Percentiles rank a stretch among this genome's conserved stretches.
Evolutionary conservation across 2,329 filamentous ascomycete species (phyloP).

Genomic region (Purpureocillium lavendulum): DNA sequence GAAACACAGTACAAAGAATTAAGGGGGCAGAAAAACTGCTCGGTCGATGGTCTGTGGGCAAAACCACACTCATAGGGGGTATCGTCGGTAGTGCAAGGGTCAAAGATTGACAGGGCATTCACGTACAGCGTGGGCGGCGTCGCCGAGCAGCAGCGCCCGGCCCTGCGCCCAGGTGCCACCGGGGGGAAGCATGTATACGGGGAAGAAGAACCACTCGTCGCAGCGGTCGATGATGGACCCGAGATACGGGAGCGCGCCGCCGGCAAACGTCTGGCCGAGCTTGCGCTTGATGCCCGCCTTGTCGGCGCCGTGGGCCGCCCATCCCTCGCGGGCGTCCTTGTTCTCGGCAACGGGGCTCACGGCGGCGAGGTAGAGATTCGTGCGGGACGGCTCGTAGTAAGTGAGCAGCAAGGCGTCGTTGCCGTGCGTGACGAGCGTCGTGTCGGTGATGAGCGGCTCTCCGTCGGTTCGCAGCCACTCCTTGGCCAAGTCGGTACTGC

Average conservation of each 20-base stretch:
- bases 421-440: slow-evolving; percentile 11
- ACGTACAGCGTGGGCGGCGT: slow-evolving; percentile 43
- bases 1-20: too few relatives aligned
- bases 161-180: slow-evolving; percentile 27
- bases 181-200: slow-evolving; percentile 23
- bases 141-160: slow-evolving; percentile 39
- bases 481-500: neutral
- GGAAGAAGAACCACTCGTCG: slow-evolving; percentile 23
- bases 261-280: slow-evolving; percentile 8
- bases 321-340: slow-evolving; percentile 12
- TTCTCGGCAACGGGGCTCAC: slow-evolving; percentile 13
- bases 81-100: neutral
- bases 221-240: slow-evolving; percentile 11
- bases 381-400: slow-evolving; percentile 11
- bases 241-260: slow-evolving; percentile 9
- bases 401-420: slow-evolving; percentile 12
- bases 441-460: slow-evolving; percentile 12
- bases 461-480: slow-evolving; percentile 9
- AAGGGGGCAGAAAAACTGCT: too few relatives aligned
- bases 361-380: slow-evolving; percentile 11
- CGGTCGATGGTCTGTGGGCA: too few relatives aligned
- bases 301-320: slow-evolving; percentile 13
- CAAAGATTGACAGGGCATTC: neutral
- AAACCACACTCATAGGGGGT: neutral
- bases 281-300: slow-evolving; percentile 10